Conservation (phyloP, 2,329 filamentous ascomycete species). For the Aureobasidium vineae region DNA sequence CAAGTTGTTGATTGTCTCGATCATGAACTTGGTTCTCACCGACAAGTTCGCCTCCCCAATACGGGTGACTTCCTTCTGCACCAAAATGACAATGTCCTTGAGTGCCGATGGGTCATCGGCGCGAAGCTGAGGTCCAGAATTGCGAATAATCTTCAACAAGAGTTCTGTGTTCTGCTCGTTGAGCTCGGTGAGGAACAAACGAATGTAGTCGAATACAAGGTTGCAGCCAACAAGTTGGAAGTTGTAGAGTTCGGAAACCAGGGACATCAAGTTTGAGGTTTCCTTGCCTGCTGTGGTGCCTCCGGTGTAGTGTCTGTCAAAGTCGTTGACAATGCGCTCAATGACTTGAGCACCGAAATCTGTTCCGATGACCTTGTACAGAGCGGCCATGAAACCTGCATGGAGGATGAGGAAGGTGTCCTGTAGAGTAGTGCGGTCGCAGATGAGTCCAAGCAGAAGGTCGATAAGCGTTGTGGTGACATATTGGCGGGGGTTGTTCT, state of each 20-base stretch:
- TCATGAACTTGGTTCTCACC: conserved; percentile 93
- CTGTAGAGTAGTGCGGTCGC: conserved; percentile 71
- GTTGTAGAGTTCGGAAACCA: conserved; percentile 85
- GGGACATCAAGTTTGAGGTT: conserved; percentile 72
- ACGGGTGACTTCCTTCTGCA: conserved; percentile 69
- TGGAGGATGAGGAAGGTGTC: conserved; percentile 91
- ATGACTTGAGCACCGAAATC: conserved; percentile 88
- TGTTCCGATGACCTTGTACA: conserved; percentile 82
- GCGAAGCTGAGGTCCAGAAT: conserved; percentile 75
- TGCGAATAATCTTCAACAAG: conserved; percentile 77
- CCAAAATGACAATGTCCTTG: conserved; percentile 80
- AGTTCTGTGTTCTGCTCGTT: conserved; percentile 87
- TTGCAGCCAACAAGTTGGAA: conserved; percentile 83
- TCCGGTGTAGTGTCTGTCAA: conserved; percentile 60
- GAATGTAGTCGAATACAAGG: conserved; percentile 88
- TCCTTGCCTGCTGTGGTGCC: conserved; percentile 60
- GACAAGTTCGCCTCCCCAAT: conserved; percentile 70
- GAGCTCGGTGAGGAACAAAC: conserved; percentile 69
- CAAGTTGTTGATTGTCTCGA: conserved; percentile 90
- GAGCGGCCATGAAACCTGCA: conserved; percentile 81
- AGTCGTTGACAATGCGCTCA: conserved; percentile 71
- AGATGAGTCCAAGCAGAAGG: conserved; percentile 73
- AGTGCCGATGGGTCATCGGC: conserved; percentile 85
- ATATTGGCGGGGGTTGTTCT: conserved; percentile 78
- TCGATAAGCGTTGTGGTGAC: conserved; percentile 80